phyloP scores from a whole-genome alignment of 2,329 filamentous ascomycete species.

The Diaporthe ilicicola region DNA sequence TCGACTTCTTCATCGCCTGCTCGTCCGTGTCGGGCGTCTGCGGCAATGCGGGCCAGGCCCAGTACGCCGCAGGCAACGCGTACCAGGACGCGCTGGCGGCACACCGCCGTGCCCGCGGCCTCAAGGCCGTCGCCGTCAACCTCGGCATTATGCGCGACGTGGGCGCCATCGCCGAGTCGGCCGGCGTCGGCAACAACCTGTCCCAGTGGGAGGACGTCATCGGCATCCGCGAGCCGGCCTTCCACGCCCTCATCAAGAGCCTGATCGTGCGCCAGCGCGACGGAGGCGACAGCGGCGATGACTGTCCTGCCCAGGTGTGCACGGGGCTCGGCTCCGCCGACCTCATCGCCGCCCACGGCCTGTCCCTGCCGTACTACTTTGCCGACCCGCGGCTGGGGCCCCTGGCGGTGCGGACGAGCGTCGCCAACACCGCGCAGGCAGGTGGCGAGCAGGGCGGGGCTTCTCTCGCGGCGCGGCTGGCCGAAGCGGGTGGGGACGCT shows the following conservation, averaged over 20 bases:
- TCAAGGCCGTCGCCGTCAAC: conserved; percentile 39
- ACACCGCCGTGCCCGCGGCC: conserved; percentile 35
- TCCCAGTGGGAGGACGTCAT: conserved; percentile 34
- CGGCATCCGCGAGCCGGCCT: conserved; percentile 36
- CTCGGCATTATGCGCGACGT: conserved; percentile 40
- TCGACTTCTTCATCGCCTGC: conserved; percentile 32
- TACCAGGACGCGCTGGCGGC: conserved; percentile 46
- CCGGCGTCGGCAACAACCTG: conserved; percentile 30
- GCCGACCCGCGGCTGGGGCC: conserved; percentile 28
- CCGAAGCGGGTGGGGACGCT: conserved; percentile 2
- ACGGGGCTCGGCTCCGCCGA: conserved; percentile 28
- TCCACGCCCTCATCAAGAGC: conserved; percentile 35
- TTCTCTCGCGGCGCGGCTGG: conserved; percentile 25
- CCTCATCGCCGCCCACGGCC: conserved; percentile 30
- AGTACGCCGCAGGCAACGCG: conserved; percentile 41
- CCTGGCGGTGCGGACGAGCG: conserved; percentile 23
- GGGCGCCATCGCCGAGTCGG: conserved; percentile 31
- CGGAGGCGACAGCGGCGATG: neutral
- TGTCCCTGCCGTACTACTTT: conserved; percentile 28
- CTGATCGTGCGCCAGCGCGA: conserved; percentile 31
- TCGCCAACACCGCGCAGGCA: neutral
- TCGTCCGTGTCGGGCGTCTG: conserved; percentile 29
- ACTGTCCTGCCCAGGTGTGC: conserved; percentile 28
- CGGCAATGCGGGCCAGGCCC: conserved; percentile 30
- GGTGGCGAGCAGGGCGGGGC: neutral